Conservation (phyloP, 129 eudicot genomes). For the Tagetes erecta region DNA sequence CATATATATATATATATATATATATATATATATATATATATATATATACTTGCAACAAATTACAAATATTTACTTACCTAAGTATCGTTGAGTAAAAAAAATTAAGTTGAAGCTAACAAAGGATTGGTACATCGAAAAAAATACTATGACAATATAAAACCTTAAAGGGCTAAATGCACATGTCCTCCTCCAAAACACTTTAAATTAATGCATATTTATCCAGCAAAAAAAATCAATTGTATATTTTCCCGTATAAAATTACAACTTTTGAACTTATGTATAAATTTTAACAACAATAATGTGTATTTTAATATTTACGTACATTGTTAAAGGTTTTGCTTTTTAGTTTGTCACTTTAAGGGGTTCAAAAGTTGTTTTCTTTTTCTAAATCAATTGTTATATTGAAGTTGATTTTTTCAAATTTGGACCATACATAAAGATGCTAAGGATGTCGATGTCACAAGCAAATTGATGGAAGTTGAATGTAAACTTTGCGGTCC, state of each 20-base stretch:
- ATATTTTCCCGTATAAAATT: not conserved
- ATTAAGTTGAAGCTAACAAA: not conserved
- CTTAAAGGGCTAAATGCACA: not conserved
- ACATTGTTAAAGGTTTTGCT: not conserved
- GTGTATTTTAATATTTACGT: not conserved
- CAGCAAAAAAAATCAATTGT: too few relatives aligned
- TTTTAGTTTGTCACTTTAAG: conserved; percentile 16
- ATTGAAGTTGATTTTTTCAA: conserved; percentile 35
- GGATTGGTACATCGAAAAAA: not conserved
- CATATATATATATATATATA: not conserved
- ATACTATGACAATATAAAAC: not conserved
- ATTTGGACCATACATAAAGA: conserved; percentile 37
- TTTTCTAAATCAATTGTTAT: conserved; percentile 18
- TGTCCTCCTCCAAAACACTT: too few relatives aligned
- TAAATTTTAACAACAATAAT: not conserved
- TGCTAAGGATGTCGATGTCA: conserved; percentile 39
- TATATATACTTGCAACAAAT: not conserved
- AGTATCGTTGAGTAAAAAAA: not conserved
- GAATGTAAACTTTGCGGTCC: conserved; percentile 40
- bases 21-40: too few relatives aligned
- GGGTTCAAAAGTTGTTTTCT: conserved; percentile 16
- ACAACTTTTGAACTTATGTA: not conserved
- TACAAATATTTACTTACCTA: not conserved
- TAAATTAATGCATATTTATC: not conserved
- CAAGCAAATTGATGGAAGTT: conserved; percentile 41